Evolutionary conservation across 2,329 filamentous ascomycete species (phyloP).

Genomic region (Chaetomium globosum): DNA sequence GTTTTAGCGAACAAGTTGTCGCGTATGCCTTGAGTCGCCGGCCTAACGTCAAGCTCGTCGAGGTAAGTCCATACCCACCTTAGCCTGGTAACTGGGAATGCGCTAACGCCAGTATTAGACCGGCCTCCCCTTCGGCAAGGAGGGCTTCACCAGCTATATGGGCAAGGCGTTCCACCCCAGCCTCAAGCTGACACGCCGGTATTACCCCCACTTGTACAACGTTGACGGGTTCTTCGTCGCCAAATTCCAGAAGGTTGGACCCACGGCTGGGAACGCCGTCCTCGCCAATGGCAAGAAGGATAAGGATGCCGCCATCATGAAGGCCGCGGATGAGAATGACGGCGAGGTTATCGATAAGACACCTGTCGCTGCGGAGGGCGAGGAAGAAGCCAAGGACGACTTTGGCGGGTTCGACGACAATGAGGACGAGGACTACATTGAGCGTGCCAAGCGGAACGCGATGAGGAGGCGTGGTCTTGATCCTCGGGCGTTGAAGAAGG

Average conservation of each 20-base stretch:
- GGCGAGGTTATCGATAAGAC: constrained; percentile 67
- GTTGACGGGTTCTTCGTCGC: constrained; percentile 98
- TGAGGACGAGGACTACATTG: constrained; percentile 71
- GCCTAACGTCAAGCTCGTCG: constrained; percentile 90
- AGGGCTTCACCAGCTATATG: constrained; percentile 88
- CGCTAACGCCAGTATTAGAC: constrained; percentile 49
- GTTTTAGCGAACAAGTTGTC: constrained; percentile 51
- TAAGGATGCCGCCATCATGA: constrained; percentile 30
- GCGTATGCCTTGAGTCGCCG: constrained; percentile 90
- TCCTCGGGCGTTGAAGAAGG: constrained; percentile 60
- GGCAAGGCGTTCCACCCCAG: constrained; percentile 88
- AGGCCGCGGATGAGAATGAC: constrained; percentile 36
- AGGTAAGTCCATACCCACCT: constrained; percentile 42
- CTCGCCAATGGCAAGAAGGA: constrained; percentile 37
- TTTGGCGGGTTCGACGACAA: constrained; percentile 77
- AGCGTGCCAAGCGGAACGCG: constrained; percentile 71
- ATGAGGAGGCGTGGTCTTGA: constrained; percentile 75
- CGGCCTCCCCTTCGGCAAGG: constrained; percentile 83
- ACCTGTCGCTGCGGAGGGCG: constrained; percentile 58
- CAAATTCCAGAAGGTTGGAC: constrained; percentile 91
- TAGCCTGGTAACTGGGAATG: background rate
- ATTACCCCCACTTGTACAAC: constrained; percentile 89
- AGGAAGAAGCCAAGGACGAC: constrained; percentile 49
- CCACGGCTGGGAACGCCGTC: constrained; percentile 66
- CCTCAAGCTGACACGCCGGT: constrained; percentile 79